A percentile compares a stretch with the other conserved stretches of the same genome.
Evolutionary conservation across 148 eudicot species (phyloP).

Genomic region (Rheum nobile): DNA sequence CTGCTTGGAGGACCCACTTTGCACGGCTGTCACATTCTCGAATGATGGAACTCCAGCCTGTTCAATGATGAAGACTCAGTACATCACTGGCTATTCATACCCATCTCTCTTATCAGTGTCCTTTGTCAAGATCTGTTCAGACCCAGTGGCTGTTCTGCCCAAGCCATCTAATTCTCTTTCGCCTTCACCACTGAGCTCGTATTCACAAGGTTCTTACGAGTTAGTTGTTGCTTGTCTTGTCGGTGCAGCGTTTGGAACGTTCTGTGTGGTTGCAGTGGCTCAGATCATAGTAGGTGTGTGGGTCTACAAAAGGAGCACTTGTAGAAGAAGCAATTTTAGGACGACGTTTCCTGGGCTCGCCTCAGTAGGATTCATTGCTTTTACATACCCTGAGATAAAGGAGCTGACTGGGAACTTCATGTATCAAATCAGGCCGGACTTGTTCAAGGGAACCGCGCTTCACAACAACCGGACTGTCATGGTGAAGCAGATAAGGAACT

Average conservation of each 20-base stretch:
- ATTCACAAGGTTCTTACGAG: slow-evolving; percentile 9
- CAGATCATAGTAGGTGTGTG: slow-evolving; percentile 35
- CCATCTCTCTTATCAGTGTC: slow-evolving; percentile 36
- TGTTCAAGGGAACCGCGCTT: slow-evolving; percentile 28
- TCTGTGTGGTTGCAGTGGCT: slow-evolving; percentile 22
- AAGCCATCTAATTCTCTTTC: slow-evolving; percentile 10
- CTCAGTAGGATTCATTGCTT: slow-evolving; percentile 25
- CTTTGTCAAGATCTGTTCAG: slow-evolving; percentile 46
- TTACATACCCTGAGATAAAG: slow-evolving; percentile 41
- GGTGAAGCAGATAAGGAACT: slow-evolving; percentile 22
- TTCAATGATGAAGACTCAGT: slow-evolving; percentile 31
- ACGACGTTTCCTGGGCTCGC: slow-evolving; percentile 19
- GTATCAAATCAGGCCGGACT: slow-evolving; percentile 31
- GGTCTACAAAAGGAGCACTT: slow-evolving; percentile 25
- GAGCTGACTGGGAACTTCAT: slow-evolving; percentile 39
- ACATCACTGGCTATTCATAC: slow-evolving; percentile 34
- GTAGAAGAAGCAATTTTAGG: slow-evolving; percentile 10
- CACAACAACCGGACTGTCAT: slow-evolving; percentile 20
- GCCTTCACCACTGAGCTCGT: not conserved
- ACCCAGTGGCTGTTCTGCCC: slow-evolving; percentile 43
- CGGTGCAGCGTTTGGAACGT: slow-evolving; percentile 32
- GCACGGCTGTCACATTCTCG: slow-evolving; percentile 47
- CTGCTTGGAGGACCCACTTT: slow-evolving; percentile 38
- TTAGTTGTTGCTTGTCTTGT: slow-evolving; percentile 27
- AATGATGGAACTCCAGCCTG: slow-evolving; percentile 43